Percentiles rank a stretch among this genome's conserved stretches.
Evolutionary conservation across 2,329 filamentous ascomycete species (phyloP).

Genomic region (Akanthomyces dipterigenus): DNA sequence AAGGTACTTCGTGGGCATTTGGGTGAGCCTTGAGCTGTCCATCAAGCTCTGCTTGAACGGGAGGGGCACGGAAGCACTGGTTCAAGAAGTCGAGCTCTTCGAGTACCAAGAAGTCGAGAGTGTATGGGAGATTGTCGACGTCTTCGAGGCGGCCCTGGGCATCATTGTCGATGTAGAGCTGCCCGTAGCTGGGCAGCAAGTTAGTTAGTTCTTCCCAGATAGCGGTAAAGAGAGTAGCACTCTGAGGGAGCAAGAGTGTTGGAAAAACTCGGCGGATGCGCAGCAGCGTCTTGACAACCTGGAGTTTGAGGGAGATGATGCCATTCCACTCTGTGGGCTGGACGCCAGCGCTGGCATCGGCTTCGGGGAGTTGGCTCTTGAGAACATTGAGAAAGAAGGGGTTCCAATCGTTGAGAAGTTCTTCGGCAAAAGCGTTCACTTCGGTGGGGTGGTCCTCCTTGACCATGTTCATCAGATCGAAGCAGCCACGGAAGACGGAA

Average conservation of each 20-base stretch:
- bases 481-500: slow-evolving; percentile 82
- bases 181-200: slow-evolving; percentile 65
- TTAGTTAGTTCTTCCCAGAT: slow-evolving; percentile 82
- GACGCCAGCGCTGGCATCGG: slow-evolving; percentile 35
- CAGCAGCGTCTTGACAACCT: slow-evolving; percentile 89
- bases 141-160: slow-evolving; percentile 85
- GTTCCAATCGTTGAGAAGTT: slow-evolving; percentile 76
- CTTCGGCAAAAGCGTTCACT: slow-evolving; percentile 83
- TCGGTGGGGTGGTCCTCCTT: slow-evolving; percentile 85
- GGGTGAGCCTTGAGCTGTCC: slow-evolving; percentile 61
- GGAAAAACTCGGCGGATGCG: slow-evolving; percentile 83
- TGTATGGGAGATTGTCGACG: slow-evolving; percentile 85
- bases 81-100: slow-evolving; percentile 96
- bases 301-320: slow-evolving; percentile 78
- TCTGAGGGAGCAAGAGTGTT: slow-evolving; percentile 73
- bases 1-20: slow-evolving; percentile 59
- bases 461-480: slow-evolving; percentile 94
- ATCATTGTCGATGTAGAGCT: slow-evolving; percentile 80
- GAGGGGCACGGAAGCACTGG: slow-evolving; percentile 78
- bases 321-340: slow-evolving; percentile 70
- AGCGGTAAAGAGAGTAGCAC: slow-evolving; percentile 72
- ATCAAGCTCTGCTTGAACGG: slow-evolving; percentile 84
- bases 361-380: slow-evolving; percentile 67
- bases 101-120: slow-evolving; percentile 84
- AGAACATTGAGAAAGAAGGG: slow-evolving; percentile 80